Conservation (phyloP, 441 rosid genomes). For the Aquilaria agallochum region DNA sequence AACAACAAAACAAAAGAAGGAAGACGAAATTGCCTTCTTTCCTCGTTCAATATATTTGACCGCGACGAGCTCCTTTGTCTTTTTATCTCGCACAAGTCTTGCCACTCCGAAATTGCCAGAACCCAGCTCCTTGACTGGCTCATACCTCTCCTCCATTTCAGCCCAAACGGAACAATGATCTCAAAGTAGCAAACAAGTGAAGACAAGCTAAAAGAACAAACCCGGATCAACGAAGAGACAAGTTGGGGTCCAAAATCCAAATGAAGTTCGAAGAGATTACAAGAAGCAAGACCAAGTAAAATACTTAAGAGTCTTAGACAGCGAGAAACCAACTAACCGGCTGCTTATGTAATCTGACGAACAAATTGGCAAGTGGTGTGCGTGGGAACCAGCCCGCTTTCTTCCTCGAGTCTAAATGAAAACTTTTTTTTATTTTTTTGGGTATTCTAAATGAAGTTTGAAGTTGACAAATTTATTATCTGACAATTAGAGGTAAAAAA, state of each 20-base stretch:
- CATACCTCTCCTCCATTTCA: conserved; percentile 58
- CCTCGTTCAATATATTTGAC: conserved; percentile 70
- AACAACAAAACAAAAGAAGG: background rate
- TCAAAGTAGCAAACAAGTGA: background rate
- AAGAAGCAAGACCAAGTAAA: too few relatives aligned
- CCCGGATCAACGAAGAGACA: background rate
- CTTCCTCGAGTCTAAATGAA: too few relatives aligned
- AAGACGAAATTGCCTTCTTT: conserved; percentile 33
- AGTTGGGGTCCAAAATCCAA: background rate
- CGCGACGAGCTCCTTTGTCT: conserved; percentile 58
- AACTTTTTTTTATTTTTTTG: too few relatives aligned
- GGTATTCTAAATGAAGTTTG: too few relatives aligned
- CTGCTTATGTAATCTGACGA: too few relatives aligned
- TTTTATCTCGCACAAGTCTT: conserved; percentile 53
- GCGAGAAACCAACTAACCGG: too few relatives aligned
- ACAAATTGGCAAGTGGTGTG: too few relatives aligned
- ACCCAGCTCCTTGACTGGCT: conserved; percentile 55
- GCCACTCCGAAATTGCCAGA: conserved; percentile 69
- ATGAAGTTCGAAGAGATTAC: background rate
- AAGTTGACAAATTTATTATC: too few relatives aligned
- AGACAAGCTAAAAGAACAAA: background rate
- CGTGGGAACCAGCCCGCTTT: too few relatives aligned
- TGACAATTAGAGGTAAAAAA: too few relatives aligned
- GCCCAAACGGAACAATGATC: conserved; percentile 4
- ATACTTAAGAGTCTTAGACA: too few relatives aligned